Evolutionary conservation across 169 alveolate species (phyloP).

Genomic region (Perkinsus chesapeaki): DNA sequence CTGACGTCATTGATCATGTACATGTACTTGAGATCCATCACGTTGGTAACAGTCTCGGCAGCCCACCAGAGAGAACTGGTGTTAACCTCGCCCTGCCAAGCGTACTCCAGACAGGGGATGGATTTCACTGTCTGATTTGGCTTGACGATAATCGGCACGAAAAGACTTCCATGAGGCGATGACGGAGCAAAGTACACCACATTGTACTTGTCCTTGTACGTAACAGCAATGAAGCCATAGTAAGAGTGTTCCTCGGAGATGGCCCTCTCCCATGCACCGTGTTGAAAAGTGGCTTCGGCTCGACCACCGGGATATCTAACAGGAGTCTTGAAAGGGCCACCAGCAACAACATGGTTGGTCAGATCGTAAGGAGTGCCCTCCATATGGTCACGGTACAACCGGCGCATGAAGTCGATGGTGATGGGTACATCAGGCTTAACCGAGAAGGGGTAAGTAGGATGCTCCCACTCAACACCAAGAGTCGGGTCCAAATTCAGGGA

Average conservation of each 20-base stretch:
- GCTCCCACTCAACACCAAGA: not conserved
- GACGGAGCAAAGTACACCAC: not conserved
- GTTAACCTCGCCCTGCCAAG: not conserved
- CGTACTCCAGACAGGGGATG: not conserved
- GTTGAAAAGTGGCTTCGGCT: not conserved
- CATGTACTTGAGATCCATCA: not conserved
- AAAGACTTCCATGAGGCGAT: not conserved
- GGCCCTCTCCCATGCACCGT: not conserved
- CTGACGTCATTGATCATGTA: not conserved
- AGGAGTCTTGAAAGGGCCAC: not conserved
- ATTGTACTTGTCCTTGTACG: not conserved
- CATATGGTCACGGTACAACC: not conserved
- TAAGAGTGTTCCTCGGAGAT: not conserved
- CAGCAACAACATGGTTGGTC: not conserved
- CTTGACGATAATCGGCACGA: not conserved
- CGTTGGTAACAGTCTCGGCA: not conserved
- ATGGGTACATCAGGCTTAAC: not conserved
- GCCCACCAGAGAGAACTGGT: not conserved
- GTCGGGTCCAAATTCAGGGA: not conserved
- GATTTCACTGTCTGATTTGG: not conserved
- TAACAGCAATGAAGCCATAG: not conserved
- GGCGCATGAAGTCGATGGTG: not conserved
- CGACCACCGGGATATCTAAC: not conserved
- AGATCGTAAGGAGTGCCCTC: not conserved
- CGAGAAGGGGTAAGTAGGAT: not conserved